Evolutionary conservation across 2,329 filamentous ascomycete species (phyloP).

Genomic region (Ophiostoma novo-ulmi): DNA sequence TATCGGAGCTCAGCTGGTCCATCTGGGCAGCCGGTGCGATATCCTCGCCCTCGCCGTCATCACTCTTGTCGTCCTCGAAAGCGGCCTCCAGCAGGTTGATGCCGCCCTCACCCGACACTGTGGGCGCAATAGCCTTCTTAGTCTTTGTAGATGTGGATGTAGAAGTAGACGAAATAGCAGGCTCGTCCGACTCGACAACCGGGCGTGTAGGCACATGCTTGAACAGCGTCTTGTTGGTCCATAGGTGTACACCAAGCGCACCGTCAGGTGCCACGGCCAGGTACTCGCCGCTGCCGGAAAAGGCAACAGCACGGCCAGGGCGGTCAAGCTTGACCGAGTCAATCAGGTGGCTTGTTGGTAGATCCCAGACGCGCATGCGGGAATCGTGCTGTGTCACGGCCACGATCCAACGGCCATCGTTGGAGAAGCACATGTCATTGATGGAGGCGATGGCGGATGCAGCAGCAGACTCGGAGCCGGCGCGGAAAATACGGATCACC

Average conservation of each 20-base stretch:
- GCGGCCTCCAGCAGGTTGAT: constrained; percentile 70
- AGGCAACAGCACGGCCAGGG: constrained; percentile 76
- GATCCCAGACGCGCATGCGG: constrained; percentile 82
- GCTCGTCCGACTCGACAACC: constrained; percentile 51
- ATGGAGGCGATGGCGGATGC: constrained; percentile 39
- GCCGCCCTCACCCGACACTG: constrained; percentile 76
- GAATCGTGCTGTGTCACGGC: constrained; percentile 79
- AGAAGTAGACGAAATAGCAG: not conserved
- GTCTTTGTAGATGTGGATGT: not conserved
- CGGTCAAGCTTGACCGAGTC: constrained; percentile 79
- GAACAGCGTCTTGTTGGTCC: constrained; percentile 92
- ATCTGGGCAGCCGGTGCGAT: constrained; percentile 51
- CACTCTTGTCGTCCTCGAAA: constrained; percentile 46
- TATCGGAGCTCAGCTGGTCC: constrained; percentile 74
- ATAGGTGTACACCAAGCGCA: constrained; percentile 83
- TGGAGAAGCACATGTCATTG: constrained; percentile 83
- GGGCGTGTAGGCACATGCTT: constrained; percentile 80
- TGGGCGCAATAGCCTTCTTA: constrained; percentile 33
- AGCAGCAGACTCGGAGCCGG: constrained; percentile 42
- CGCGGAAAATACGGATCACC: constrained; percentile 89
- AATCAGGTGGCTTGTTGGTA: constrained; percentile 91
- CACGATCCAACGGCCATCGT: constrained; percentile 88
- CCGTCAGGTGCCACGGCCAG: constrained; percentile 83
- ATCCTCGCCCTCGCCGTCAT: constrained; percentile 48
- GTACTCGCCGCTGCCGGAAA: constrained; percentile 87